Percentiles rank a stretch among this genome's conserved stretches.
Conservation (phyloP, 2,329 filamentous ascomycete genomes). For the Colletotrichum sp. region DNA sequence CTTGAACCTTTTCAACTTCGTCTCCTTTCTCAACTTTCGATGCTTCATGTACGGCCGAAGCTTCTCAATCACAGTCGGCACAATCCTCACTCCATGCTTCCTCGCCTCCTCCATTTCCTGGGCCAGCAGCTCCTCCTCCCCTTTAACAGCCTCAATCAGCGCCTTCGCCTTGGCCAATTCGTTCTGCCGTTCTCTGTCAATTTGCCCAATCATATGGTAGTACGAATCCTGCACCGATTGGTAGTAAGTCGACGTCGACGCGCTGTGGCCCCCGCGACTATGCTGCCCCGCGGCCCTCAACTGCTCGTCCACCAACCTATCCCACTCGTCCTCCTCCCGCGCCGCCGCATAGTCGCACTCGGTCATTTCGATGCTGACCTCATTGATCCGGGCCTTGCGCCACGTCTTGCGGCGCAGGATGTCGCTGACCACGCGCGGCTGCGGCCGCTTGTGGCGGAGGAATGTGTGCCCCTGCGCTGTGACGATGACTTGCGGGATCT, state of each 20-base stretch:
- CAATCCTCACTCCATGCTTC: conserved; percentile 22
- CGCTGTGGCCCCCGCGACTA: background rate
- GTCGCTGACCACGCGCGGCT: conserved; percentile 61
- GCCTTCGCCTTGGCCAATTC: conserved; percentile 46
- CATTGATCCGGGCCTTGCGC: conserved; percentile 37
- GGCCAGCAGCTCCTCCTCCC: conserved; percentile 41
- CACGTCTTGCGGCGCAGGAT: conserved; percentile 56
- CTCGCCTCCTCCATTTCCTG: conserved; percentile 26
- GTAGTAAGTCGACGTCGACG: background rate
- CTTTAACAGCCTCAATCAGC: conserved; percentile 35
- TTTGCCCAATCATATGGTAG: conserved; percentile 8
- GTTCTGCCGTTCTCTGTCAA: conserved; percentile 39
- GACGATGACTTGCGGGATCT: conserved; percentile 61
- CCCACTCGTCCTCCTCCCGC: conserved; percentile 55
- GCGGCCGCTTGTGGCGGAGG: conserved; percentile 69
- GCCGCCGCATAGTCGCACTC: conserved; percentile 39
- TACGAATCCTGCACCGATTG: background rate
- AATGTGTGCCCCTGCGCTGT: conserved; percentile 65
- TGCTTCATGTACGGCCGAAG: background rate
- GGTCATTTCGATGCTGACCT: background rate
- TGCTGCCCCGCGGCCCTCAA: background rate
- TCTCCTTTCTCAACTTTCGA: background rate
- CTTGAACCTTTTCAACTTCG: background rate
- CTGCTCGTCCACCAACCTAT: conserved; percentile 35
- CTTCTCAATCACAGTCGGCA: conserved; percentile 1